phyloP scores from a whole-genome alignment of 768 basidiomycete genomes.

The Chalciporus chontae region DNA sequence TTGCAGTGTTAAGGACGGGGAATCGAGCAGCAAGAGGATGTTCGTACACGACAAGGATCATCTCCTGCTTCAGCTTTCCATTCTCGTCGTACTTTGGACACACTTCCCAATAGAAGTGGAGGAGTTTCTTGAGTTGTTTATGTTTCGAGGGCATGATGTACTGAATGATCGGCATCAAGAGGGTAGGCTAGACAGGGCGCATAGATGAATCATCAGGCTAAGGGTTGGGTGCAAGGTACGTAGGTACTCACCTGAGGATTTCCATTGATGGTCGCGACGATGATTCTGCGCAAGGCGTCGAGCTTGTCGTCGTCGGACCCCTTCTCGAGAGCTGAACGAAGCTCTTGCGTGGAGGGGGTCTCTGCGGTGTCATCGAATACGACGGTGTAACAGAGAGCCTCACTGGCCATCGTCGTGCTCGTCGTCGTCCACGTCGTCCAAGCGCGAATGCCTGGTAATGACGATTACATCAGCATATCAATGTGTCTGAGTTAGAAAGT shows the following conservation, averaged over 20 bases:
- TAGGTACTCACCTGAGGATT: slow-evolving; percentile 70
- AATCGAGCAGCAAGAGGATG: slow-evolving; percentile 3
- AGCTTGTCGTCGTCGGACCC: slow-evolving; percentile 96
- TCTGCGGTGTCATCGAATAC: slow-evolving; percentile 72
- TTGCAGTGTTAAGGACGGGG: slow-evolving; percentile 7
- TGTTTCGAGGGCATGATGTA: slow-evolving; percentile 93
- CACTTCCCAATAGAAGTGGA: slow-evolving; percentile 96
- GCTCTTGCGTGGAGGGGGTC: slow-evolving; percentile 75
- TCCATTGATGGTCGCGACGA: slow-evolving; percentile 91
- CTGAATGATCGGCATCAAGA: slow-evolving; percentile 99
- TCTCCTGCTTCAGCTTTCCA: slow-evolving; percentile 98
- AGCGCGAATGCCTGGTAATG: too few relatives aligned
- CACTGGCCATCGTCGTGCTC: slow-evolving; percentile 35
- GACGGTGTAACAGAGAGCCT: slow-evolving; percentile 73
- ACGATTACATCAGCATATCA: too few relatives aligned
- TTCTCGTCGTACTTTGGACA: slow-evolving; percentile 97
- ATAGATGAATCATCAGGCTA: background rate
- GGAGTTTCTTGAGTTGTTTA: slow-evolving; percentile 94
- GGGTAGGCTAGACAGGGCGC: slow-evolving; percentile 53
- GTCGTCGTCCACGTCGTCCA: slow-evolving; percentile 4
- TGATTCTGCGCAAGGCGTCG: slow-evolving; percentile 92
- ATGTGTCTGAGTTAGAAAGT: too few relatives aligned
- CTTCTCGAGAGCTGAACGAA: slow-evolving; percentile 83
- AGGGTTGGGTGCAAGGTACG: background rate
- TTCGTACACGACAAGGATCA: slow-evolving; percentile 96